A percentile compares a stretch with the other conserved stretches of the same genome.
phyloP scores from a whole-genome alignment of 1,139 yeast genomes.

The Debaryomyces sp. region DNA sequence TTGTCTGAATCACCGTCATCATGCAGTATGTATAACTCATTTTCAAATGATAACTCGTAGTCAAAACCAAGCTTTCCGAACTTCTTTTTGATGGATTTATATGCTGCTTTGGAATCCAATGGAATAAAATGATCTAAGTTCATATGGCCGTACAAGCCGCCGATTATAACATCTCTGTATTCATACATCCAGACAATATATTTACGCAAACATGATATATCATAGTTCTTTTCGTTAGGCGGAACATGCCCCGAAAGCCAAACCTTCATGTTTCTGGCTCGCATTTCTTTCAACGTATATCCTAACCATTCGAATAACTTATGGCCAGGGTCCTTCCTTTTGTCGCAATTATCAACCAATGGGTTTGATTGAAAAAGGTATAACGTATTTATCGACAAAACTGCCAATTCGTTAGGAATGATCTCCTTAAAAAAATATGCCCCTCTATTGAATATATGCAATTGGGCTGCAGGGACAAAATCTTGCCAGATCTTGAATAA shows the following conservation, averaged over 20 bases:
- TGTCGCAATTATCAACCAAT: slow-evolving; percentile 77
- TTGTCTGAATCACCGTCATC: slow-evolving; percentile 15
- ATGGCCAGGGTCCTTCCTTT: slow-evolving; percentile 75
- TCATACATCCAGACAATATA: slow-evolving; percentile 79
- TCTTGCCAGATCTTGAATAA: slow-evolving; percentile 71
- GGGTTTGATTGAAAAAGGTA: slow-evolving; percentile 79
- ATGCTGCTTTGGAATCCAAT: slow-evolving; percentile 69
- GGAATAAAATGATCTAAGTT: slow-evolving; percentile 84
- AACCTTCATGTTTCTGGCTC: slow-evolving; percentile 77
- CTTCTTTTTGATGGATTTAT: slow-evolving; percentile 46
- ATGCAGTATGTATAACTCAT: slow-evolving; percentile 8
- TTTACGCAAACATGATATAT: slow-evolving; percentile 69
- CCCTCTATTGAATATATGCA: slow-evolving; percentile 73
- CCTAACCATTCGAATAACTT: slow-evolving; percentile 79
- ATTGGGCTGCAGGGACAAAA: slow-evolving; percentile 76
- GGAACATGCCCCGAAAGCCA: slow-evolving; percentile 92
- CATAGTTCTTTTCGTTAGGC: slow-evolving; percentile 77
- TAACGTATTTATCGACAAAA: slow-evolving; percentile 74
- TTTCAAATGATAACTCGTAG: slow-evolving; percentile 12
- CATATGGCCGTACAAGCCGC: slow-evolving; percentile 88
- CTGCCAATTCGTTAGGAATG: slow-evolving; percentile 75
- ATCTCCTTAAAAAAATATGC: slow-evolving; percentile 77
- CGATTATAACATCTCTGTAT: slow-evolving; percentile 78
- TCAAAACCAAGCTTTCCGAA: slow-evolving; percentile 12
- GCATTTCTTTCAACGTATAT: slow-evolving; percentile 67